Evolutionary conservation across 106 monocot species (phyloP), one percentile per base, ranked within the genome.

Genomic region (Acorus calamus): DNA sequence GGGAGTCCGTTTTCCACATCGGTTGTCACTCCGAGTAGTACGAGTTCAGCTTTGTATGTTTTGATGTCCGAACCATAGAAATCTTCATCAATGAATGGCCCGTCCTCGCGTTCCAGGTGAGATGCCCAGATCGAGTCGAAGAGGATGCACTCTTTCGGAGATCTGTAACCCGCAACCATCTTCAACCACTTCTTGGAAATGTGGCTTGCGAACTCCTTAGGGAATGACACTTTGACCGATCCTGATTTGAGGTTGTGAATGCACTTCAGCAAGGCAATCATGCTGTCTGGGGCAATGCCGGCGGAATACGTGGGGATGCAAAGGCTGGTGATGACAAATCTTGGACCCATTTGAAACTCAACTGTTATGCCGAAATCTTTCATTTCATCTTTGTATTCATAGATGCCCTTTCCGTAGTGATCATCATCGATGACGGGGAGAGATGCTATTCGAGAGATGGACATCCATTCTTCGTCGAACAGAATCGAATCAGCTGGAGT

Each of bases 401-500:
- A 52, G 3, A 86, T 75, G 4, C 73, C 44, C 45, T 73, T 71
- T 8, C 73, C 76, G 57, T 68, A 49, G 50, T 2, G 64, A 28
- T 42, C 50, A 57, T 50, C 66, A 64, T 67, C 70, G 56, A 83
- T 66, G 50, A 85, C 65, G 0, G 81, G 85, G 67, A 85, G 69
- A 14, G 48, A 9, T 28, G 74, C 71, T 45, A 85, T 52, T 2
- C 50, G 56, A 13, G 73, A 71, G 41, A 81, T 14, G 9, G 58
- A 14, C 8, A 64, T 55, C 82, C 82, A 86, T 3, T 66, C 57
- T 7, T 55, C 9, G 73, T 76, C 53, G 43, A 12, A 63, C 4
- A 86, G 54, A n/a, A 86, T 79, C 2, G 82, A 76, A 46, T 74
- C 56, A 0, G 0, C 46, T 0, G 79, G 70, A 49, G 79, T 54